A percentile compares a stretch with the other conserved stretches of the same genome.
phyloP scores from a whole-genome alignment of 345 rosid genomes.

The Populus nigra region DNA sequence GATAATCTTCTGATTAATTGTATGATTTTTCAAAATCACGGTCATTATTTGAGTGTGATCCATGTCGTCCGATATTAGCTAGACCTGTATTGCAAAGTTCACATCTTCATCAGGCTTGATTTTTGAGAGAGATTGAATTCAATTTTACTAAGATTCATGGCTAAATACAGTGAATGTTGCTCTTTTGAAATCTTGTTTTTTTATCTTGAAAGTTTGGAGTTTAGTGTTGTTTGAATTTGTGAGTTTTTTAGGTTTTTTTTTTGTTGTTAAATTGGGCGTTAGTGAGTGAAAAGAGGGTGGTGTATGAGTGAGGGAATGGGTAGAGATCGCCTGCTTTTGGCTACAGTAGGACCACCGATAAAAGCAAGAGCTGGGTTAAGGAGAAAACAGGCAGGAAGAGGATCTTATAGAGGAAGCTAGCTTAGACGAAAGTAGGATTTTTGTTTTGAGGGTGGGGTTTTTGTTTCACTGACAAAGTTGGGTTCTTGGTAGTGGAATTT shows the following conservation, averaged over 20 bases:
- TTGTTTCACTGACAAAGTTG: constrained; percentile 18
- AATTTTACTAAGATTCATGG: constrained; percentile 14
- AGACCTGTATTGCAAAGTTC: constrained; percentile 6
- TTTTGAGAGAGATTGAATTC: not conserved
- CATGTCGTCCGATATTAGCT: constrained; percentile 94
- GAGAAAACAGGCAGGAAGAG: constrained; percentile 95
- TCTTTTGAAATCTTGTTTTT: not conserved
- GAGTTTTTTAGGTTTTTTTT: not conserved
- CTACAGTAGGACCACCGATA: constrained; percentile 80
- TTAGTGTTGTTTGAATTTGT: constrained; percentile 1
- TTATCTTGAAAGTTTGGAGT: constrained; percentile 23
- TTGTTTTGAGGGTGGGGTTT: constrained; percentile 9
- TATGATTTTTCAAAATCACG: constrained; percentile 3
- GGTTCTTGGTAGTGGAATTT: constrained; percentile 5
- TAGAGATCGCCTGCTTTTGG: constrained; percentile 63
- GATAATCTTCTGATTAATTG: not conserved
- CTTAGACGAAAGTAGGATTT: constrained; percentile 17
- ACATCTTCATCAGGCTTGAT: not conserved
- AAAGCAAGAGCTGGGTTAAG: constrained; percentile 80
- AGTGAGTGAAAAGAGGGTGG: constrained; percentile 10
- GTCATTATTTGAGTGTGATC: constrained; percentile 27
- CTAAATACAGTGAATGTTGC: constrained; percentile 9
- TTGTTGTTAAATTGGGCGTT: constrained; percentile 5
- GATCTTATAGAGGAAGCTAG: constrained; percentile 96
- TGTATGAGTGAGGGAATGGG: constrained; percentile 62